Conservation (phyloP, 805 yeast species). For the Helenozyma rhizophorensis region DNA sequence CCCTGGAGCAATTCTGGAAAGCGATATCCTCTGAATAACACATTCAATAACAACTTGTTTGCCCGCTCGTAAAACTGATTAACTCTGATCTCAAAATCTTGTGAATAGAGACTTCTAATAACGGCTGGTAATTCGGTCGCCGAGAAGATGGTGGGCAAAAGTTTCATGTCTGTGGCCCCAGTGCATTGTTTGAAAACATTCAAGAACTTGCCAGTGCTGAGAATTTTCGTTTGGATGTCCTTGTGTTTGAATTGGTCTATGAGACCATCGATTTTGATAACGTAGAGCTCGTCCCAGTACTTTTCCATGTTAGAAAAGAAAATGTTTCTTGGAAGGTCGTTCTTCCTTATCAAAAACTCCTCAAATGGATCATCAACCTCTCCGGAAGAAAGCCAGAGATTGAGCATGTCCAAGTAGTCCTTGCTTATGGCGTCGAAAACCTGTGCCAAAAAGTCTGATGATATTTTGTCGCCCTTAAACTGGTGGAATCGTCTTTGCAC, state of each 20-base stretch:
- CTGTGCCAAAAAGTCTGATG: constrained; percentile 46
- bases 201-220: constrained; percentile 80
- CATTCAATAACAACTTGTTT: constrained; percentile 51
- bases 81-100: constrained; percentile 51
- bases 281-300: constrained; percentile 72
- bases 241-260: constrained; percentile 57
- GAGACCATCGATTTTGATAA: constrained; percentile 70
- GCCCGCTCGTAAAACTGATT: constrained; percentile 64
- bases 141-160: constrained; percentile 21
- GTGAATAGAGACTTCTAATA: constrained; percentile 29
- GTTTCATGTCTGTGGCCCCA: constrained; percentile 40
- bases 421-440: constrained; percentile 57
- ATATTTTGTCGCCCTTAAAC: constrained; percentile 61
- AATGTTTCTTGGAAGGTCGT: constrained; percentile 21
- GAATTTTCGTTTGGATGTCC: constrained; percentile 56
- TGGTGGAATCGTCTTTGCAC: constrained; percentile 54
- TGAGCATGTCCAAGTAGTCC: constrained; percentile 64
- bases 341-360: constrained; percentile 64
- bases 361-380: constrained; percentile 69
- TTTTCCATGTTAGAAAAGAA: constrained; percentile 46
- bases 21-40: constrained; percentile 59
- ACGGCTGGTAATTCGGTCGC: constrained; percentile 12
- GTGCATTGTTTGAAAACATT: constrained; percentile 63
- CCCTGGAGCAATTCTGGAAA: constrained; percentile 43
- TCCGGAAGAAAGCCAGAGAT: constrained; percentile 78